These are phyloP conservation scores for Podosphaera aphanis DNA, from an alignment of 2,329 filamentous ascomycete genomes.

Conservation along the genomic window DNA sequence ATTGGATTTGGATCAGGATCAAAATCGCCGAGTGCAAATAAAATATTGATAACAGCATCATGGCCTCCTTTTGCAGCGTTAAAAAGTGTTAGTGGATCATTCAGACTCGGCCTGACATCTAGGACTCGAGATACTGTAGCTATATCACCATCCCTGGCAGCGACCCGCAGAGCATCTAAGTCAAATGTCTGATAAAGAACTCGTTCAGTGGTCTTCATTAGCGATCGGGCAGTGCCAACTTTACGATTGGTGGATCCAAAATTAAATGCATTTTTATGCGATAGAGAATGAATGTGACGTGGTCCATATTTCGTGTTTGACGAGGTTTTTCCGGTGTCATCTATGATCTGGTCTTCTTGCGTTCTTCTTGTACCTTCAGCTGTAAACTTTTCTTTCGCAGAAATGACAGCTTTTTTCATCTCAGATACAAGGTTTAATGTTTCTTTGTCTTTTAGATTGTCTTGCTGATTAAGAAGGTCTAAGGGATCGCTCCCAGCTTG, in stretches of 20 bases:
- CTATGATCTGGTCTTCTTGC: conserved; percentile 26
- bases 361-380: conserved; percentile 28
- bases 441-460: conserved; percentile 13
- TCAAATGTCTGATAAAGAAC: conserved; percentile 28
- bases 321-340: conserved; percentile 17
- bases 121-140: conserved; percentile 37
- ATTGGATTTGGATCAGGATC: conserved; percentile 48
- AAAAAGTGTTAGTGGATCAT: conserved; percentile 70
- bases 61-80: conserved; percentile 83
- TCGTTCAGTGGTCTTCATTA: conserved; percentile 41
- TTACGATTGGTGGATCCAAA: neutral
- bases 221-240: conserved; percentile 26
- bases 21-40: conserved; percentile 27
- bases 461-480: conserved; percentile 53
- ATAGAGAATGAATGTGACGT: conserved; percentile 27
- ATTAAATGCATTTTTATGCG: conserved; percentile 20
- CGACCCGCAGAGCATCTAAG: conserved; percentile 12
- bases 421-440: conserved; percentile 46
- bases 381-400: conserved; percentile 29
- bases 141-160: conserved; percentile 35
- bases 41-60: conserved; percentile 24
- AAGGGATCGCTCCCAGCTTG: conserved; percentile 81
- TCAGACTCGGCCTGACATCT: conserved; percentile 29
- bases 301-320: conserved; percentile 35
- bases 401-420: conserved; percentile 46